phyloP scores from a whole-genome alignment of 306 rosid genomes.

The Dicorynia guianensis region DNA sequence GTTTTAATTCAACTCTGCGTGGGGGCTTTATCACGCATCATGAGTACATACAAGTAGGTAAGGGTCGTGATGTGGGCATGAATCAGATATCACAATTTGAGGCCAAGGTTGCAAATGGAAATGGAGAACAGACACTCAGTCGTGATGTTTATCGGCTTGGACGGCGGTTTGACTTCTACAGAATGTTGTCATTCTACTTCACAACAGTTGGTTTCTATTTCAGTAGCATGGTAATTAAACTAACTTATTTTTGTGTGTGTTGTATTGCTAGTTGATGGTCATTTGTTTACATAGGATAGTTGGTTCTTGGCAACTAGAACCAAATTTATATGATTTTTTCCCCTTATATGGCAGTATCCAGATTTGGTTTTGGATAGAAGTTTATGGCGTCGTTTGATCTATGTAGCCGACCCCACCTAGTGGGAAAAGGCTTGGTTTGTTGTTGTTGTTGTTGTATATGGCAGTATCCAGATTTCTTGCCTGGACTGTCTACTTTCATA shows the following conservation, averaged over 20 bases:
- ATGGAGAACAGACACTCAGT: slow-evolving; percentile 97
- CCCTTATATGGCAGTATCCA: background rate
- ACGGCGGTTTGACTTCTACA: slow-evolving; percentile 88
- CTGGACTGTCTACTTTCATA: slow-evolving; percentile 1
- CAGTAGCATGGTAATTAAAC: slow-evolving; percentile 80
- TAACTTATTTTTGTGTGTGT: slow-evolving; percentile 16
- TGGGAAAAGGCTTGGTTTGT: too few relatives aligned
- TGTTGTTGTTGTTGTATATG: too few relatives aligned
- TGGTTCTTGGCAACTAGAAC: too few relatives aligned
- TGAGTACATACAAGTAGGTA: slow-evolving; percentile 98
- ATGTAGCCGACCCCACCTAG: too few relatives aligned
- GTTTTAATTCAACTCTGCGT: slow-evolving; percentile 89
- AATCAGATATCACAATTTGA: slow-evolving; percentile 96
- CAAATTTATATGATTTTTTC: background rate
- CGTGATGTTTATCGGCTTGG: slow-evolving; percentile 99
- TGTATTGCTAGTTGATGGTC: slow-evolving; percentile 29
- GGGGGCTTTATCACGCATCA: slow-evolving; percentile 92
- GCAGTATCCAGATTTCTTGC: slow-evolving; percentile 3
- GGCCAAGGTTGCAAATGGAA: slow-evolving; percentile 98
- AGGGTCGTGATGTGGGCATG: slow-evolving; percentile 98
- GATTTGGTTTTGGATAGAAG: too few relatives aligned
- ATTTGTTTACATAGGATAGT: too few relatives aligned
- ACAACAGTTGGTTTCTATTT: slow-evolving; percentile 99
- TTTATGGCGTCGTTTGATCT: too few relatives aligned
- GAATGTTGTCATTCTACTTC: slow-evolving; percentile 97